Evolutionary conservation across 2,329 filamentous ascomycete genomes (phyloP), one percentile per base, ranked within the genome.

Genomic region (Cadophora gregata): DNA sequence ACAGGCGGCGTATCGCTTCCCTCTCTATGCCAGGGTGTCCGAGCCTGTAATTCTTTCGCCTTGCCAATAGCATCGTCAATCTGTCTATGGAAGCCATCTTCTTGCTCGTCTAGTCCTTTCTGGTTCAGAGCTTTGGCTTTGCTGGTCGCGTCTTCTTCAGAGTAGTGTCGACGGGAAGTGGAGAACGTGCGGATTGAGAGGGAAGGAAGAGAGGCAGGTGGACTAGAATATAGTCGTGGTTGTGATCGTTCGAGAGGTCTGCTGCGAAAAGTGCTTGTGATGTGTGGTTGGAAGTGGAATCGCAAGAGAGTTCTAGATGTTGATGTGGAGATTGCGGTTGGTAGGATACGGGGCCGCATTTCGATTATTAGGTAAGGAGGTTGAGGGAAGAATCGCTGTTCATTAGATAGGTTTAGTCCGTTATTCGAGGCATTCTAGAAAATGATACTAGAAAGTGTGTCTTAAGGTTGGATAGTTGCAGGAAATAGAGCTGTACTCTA

Each of bases 1-100:
- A 88, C 86, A 6, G 87, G 87, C n/a, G 72, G 86, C 66, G 79
- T 73, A 68, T 88, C 85, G 50, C 85, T 85, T 3, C 87, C 86
- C 69, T 90, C 83, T 19, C 88, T 82, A 70, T 88, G 87, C 89
- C 89, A 91, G 71, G 89, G 89, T 38, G 88, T 84, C 59, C 86
- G 81, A 59, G 85, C 80, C 69, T 90, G 88, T 67, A 84, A 83
- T 59, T 84, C 79, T 73, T 86, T 86, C 56, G 82, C 82, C 65
- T 79, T 68, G 12, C 73, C 74, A 63, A 77, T 74, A 10, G 71
- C 73, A 67, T 80, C 75, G 56, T 80, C 79, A 42, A 75, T 68
- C 1, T 79, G 78, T 3, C 76, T 76, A 62, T 77, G 75, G 47
- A 78, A 77, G 21, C 73, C 76, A 48, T 77, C 76, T 53, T 79